Conservation (phyloP, 192 early-diverging fungal species). For the Neocallimastix lanati region DNA sequence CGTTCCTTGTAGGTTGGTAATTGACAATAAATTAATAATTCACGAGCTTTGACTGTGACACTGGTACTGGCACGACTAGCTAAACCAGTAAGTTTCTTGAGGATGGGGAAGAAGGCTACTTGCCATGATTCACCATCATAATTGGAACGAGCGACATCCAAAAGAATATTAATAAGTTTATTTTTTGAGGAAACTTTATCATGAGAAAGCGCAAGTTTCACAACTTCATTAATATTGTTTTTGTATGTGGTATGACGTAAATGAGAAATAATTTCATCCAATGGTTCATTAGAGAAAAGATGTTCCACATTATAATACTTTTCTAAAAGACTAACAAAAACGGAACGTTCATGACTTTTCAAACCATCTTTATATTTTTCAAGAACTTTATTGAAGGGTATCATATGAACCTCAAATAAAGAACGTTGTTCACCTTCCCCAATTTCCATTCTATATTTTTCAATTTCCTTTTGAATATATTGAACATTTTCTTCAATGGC, state of each 20-base stretch:
- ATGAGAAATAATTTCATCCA: constrained; percentile 68
- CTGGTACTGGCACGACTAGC: constrained; percentile 56
- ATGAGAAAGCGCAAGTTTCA: constrained; percentile 57
- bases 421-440: constrained; percentile 36
- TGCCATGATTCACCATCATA: constrained; percentile 11
- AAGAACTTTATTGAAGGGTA: constrained; percentile 47
- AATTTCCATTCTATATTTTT: constrained; percentile 11
- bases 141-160: constrained; percentile 62
- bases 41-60: constrained; percentile 82
- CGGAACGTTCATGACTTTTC: constrained; percentile 48
- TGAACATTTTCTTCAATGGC: not conserved
- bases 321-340: constrained; percentile 58
- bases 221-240: constrained; percentile 50
- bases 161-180: constrained; percentile 51
- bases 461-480: constrained; percentile 10
- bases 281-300: constrained; percentile 50
- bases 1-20: constrained; percentile 83
- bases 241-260: constrained; percentile 69
- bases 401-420: constrained; percentile 34
- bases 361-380: constrained; percentile 54
- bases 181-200: constrained; percentile 62
- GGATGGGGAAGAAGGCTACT: constrained; percentile 55
- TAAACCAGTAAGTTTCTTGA: constrained; percentile 64
- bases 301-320: constrained; percentile 71
- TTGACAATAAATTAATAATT: constrained; percentile 82